Evolutionary conservation across 1,139 yeast genomes (phyloP).

Genomic region (Hansenula sp.): DNA sequence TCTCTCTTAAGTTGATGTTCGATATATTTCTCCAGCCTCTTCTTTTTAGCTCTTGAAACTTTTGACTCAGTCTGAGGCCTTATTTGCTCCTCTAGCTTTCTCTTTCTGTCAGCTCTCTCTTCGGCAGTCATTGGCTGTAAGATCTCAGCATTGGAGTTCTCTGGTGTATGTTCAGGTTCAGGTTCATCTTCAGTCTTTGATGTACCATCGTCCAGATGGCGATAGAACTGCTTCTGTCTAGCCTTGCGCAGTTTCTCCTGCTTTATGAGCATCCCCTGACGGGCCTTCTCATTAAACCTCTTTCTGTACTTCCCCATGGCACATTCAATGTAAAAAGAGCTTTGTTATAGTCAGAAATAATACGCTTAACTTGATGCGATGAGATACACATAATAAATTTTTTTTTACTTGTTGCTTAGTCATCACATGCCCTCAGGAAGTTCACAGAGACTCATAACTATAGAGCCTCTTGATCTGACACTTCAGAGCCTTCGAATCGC

Average conservation of each 20-base stretch:
- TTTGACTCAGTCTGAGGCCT: constrained; percentile 61
- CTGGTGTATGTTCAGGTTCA: constrained; percentile 18
- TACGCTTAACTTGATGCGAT: constrained; percentile 14
- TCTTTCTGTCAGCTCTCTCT: constrained; percentile 61
- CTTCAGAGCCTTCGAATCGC: too few species aligned
- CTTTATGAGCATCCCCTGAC: constrained; percentile 80
- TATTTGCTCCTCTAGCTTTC: constrained; percentile 57
- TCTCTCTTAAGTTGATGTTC: constrained; percentile 89
- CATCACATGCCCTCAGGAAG: too few species aligned
- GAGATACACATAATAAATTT: constrained; percentile 17
- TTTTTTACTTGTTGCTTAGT: not conserved
- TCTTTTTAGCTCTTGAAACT: constrained; percentile 68
- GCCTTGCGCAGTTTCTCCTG: constrained; percentile 65
- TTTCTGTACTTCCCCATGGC: constrained; percentile 77
- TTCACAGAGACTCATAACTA: too few species aligned
- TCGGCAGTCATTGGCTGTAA: constrained; percentile 43
- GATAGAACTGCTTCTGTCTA: constrained; percentile 61
- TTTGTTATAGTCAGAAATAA: too few species aligned
- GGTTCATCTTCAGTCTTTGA: constrained; percentile 23
- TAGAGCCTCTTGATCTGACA: too few species aligned
- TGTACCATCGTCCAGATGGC: constrained; percentile 38
- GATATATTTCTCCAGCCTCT: constrained; percentile 70
- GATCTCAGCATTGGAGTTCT: constrained; percentile 59
- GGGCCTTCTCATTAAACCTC: constrained; percentile 81
- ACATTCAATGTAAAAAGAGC: too few species aligned